Evolutionary conservation across 2,329 filamentous ascomycete species (phyloP), one percentile per base, ranked within the genome.

Genomic region (Nigrograna mackinnonii): DNA sequence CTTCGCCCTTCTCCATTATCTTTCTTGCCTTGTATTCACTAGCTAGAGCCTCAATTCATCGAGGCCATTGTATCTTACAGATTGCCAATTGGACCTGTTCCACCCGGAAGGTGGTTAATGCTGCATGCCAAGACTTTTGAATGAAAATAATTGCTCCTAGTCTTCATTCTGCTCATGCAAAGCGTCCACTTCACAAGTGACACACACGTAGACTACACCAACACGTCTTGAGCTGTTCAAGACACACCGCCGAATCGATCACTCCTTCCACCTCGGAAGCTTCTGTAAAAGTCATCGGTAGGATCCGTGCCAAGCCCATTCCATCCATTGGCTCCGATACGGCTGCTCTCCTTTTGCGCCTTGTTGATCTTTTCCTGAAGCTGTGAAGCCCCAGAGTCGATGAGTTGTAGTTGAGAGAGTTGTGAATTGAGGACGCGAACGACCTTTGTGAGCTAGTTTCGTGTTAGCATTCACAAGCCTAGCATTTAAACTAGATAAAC

Each of bases 401-500:
- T 97, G 74, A 87, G 88, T 70, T 96, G 92, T 47, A 99, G 79
- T 69, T 96, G 91, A 24, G 85, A 84, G 26, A 99, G 83, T 68
- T 99, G 94, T 18, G 86, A 85, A 68, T 99, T 99, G 55, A 99
- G 85, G 37, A 97, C 91, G 50, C 90, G 86, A 39, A 97, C 92
- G 60, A 99, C 95, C 71, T 96, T 91, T 55, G 90, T 92, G 63
- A 97, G 79, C 86, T 96, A 65, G 19, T 9, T 6, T 13, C 9
- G 20, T 12, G 30, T 58, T 43, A 55, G 46, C 21, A 38, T 19
- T 18, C n/a, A 13, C 6, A 36, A 20, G 13, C 16, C 6, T 12
- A 20, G 19, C 16, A 11, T 20, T 12, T 7, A 3, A 11, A 16
- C 11, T 36, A 22, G 11, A n/a, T 36, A 11, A 11, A 51, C 53